These are phyloP conservation scores for Solanum hybrid DNA, from an alignment of 305 asterid genomes.

Conservation along the genomic window DNA sequence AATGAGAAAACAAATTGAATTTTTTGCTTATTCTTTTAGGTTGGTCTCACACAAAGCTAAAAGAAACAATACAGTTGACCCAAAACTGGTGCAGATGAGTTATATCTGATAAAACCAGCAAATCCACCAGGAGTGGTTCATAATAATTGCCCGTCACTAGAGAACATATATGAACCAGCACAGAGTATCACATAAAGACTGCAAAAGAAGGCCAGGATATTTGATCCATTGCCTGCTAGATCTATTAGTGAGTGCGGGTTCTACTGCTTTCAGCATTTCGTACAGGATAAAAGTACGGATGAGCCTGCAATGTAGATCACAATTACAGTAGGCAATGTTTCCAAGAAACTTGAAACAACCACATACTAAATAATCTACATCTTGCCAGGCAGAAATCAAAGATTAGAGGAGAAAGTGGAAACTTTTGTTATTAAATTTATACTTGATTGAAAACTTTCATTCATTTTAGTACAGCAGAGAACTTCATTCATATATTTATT, in stretches of 20 bases:
- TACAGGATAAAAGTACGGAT: conserved; percentile 77
- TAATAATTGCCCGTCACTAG: not conserved
- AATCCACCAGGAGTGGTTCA: not conserved
- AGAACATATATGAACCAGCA: not conserved
- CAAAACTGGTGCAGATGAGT: not conserved
- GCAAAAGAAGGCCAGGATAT: not conserved
- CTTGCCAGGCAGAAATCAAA: not conserved
- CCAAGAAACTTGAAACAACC: not conserved
- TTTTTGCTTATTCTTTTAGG: not conserved
- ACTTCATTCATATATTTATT: not conserved
- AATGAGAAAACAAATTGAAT: not conserved
- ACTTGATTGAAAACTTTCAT: not conserved
- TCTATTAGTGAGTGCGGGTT: conserved; percentile 44
- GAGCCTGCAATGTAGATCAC: conserved; percentile 54
- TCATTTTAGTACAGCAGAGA: not conserved
- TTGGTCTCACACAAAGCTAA: not conserved
- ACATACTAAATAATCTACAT: not conserved
- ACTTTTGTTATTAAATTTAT: not conserved
- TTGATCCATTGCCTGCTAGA: not conserved
- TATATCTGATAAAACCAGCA: not conserved
- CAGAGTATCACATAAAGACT: not conserved
- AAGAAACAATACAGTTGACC: not conserved
- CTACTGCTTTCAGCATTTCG: conserved; percentile 85
- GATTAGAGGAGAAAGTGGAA: not conserved
- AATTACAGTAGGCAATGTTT: not conserved